Evolutionary conservation across 768 basidiomycete species (phyloP).

Genomic region (Suillus bovinus): DNA sequence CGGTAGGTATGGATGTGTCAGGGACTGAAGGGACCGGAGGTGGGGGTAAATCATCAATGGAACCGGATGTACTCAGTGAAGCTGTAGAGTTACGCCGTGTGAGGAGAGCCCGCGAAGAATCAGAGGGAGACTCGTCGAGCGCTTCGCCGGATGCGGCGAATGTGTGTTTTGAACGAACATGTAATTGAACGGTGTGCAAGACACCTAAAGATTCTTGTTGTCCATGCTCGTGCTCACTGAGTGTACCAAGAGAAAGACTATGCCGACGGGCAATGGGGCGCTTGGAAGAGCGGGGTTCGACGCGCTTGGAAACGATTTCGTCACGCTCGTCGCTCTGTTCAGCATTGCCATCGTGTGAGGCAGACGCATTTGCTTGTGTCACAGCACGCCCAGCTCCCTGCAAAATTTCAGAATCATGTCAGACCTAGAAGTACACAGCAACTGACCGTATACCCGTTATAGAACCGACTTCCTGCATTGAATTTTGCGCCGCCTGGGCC

Average conservation of each 20-base stretch:
- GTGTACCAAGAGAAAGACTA: conserved; percentile 53
- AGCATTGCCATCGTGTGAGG: conserved; percentile 50
- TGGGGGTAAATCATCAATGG: conserved; percentile 20
- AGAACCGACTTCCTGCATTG: conserved; percentile 69
- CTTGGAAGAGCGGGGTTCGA: conserved; percentile 32
- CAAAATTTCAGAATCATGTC: conserved; percentile 11
- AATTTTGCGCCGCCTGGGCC: conserved; percentile 75
- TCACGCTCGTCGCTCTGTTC: conserved; percentile 60
- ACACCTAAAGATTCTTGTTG: conserved; percentile 48
- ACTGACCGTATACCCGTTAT: conserved; percentile 65
- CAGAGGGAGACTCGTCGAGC: conserved; percentile 19
- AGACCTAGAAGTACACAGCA: conserved; percentile 11
- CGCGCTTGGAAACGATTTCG: conserved; percentile 40
- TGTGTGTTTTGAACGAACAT: conserved; percentile 60
- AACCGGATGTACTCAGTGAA: conserved; percentile 26
- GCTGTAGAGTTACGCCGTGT: conserved; percentile 53
- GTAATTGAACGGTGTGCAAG: conserved; percentile 61
- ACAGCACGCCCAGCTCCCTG: conserved; percentile 72
- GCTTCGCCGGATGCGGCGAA: conserved; percentile 40
- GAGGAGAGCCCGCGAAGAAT: conserved; percentile 31
- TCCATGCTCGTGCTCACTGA: conserved; percentile 38
- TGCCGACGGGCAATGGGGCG: conserved; percentile 57
- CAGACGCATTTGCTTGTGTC: conserved; percentile 67
- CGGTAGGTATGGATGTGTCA: conserved; percentile 12
- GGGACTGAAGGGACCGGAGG: conserved; percentile 16